These are phyloP conservation scores for Lepraria neglecta DNA, from an alignment of 495 filamentous ascomycete genomes.

Conservation along the genomic window DNA sequence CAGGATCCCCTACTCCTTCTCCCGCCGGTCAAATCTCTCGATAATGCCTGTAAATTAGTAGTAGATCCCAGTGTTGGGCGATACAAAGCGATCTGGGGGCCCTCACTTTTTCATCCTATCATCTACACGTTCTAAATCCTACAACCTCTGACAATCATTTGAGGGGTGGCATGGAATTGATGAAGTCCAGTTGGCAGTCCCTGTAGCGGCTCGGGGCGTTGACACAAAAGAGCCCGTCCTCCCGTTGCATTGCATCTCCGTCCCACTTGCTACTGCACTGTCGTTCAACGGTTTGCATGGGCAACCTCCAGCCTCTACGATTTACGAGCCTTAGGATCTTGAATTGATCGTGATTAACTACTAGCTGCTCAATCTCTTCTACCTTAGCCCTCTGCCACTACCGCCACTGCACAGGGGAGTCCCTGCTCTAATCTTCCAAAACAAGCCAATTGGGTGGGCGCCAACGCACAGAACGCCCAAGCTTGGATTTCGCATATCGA, in stretches of 20 bases:
- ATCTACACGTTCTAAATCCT: neutral
- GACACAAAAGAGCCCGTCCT: conserved; percentile 23
- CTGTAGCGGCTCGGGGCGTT: conserved; percentile 23
- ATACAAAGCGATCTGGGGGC: conserved; percentile 10
- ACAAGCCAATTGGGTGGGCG: conserved; percentile 19
- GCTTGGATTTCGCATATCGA: conserved; percentile 19
- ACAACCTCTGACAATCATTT: neutral
- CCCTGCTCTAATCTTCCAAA: neutral
- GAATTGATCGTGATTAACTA: neutral
- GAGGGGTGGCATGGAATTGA: conserved; percentile 3
- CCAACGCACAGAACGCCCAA: conserved; percentile 16
- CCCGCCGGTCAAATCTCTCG: conserved; percentile 15
- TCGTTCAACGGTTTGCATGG: conserved; percentile 14
- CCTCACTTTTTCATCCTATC: neutral
- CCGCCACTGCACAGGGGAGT: neutral
- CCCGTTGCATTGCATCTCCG: conserved; percentile 21
- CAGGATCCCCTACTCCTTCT: conserved; percentile 16
- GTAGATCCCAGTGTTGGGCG: neutral
- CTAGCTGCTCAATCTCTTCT: neutral
- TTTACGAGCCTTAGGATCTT: conserved; percentile 5
- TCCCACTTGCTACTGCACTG: conserved; percentile 16
- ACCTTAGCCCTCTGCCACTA: neutral
- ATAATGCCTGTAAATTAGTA: conserved; percentile 12
- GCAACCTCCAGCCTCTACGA: neutral
- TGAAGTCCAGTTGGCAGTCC: conserved; percentile 9